A percentile compares a stretch with the other conserved stretches of the same genome.
These are phyloP conservation scores for Dentipellis sp. DNA, from an alignment of 768 basidiomycete genomes.

Conservation along the genomic window DNA sequence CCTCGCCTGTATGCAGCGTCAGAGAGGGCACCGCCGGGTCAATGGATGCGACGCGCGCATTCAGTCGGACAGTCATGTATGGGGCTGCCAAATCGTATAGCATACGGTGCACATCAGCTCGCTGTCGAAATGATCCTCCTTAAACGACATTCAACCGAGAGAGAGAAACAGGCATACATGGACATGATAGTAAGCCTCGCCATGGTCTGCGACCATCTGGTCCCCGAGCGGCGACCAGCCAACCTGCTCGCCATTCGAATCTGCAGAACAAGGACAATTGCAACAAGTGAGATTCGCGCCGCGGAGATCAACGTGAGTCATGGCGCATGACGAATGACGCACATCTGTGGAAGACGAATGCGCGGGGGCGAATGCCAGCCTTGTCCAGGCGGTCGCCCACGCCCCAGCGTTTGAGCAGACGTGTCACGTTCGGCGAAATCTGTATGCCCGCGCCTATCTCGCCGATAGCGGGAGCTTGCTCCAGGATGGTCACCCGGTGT, in stretches of 20 bases:
- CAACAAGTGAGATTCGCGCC: not conserved
- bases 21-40: not conserved
- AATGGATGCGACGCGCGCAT: not conserved
- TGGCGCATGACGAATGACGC: constrained; percentile 2
- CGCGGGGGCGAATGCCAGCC: constrained; percentile 29
- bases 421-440: constrained; percentile 30
- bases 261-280: not conserved
- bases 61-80: not conserved
- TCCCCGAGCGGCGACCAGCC: constrained; percentile 1
- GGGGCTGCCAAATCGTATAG: not conserved
- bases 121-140: not conserved
- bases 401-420: constrained; percentile 44
- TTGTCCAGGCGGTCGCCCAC: constrained; percentile 31
- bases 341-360: constrained; percentile 35
- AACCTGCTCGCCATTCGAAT: not conserved
- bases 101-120: not conserved
- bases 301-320: not conserved
- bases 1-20: constrained; percentile 13
- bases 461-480: constrained; percentile 27
- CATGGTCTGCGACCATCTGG: constrained; percentile 1
- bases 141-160: not conserved
- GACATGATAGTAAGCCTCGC: not conserved
- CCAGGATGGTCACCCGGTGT: constrained; percentile 40
- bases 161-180: not conserved
- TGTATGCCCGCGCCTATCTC: constrained; percentile 49